Base-by-base conservation (phyloP, 2,329 filamentous ascomycete genomes). In the Coniochaeta prunicola region DNA sequence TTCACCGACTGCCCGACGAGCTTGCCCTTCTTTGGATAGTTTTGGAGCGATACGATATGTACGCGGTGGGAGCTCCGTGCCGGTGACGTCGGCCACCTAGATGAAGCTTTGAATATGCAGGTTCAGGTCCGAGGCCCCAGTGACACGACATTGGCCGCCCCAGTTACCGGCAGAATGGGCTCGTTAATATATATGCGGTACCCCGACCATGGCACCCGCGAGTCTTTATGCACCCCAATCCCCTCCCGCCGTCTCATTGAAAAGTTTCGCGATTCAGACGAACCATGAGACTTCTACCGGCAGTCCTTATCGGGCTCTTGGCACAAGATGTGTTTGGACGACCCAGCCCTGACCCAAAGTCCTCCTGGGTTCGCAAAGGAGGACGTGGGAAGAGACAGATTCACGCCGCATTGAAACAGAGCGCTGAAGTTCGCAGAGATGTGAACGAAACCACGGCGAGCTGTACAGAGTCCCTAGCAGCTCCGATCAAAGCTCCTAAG, bases 401-500 rank as follows among this genome's bases (percentile, higher is more conserved):
- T 40, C 64, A 63, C 21, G 64, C 66, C 36, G 63, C 65, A 8
- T 68, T 31, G 63, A 64, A 38, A 65, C 66, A 42, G 62, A 64
- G 57, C 45, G 45, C 26, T 53, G 61, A 31, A 21, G 30, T 36
- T 1, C 28, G 53, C n/a, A 36, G 33, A 33, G 53, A 36, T 34
- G 26, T 56, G 17, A 56, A 48, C 33, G 59, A 61, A 42, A 33
- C n/a, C n/a, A n/a, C 57, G 9, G 31, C 45, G 13, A 58, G 61
- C 15, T 65, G 68, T 57, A 38, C 63, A 28, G 61, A 63, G 12
- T 50, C 61, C 4, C 31, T 60, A 12, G 61, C 66, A 0, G 62
- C 65, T 5, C 45, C 57, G 3, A 65, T 69, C 57, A 64, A 64
- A 21, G 75, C 76, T 0, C 76, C 76, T 4, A 76, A 75, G 58